Base-by-base conservation (phyloP, 1,139 yeast genomes). In the Geotrichum phurueaensis region DNA sequence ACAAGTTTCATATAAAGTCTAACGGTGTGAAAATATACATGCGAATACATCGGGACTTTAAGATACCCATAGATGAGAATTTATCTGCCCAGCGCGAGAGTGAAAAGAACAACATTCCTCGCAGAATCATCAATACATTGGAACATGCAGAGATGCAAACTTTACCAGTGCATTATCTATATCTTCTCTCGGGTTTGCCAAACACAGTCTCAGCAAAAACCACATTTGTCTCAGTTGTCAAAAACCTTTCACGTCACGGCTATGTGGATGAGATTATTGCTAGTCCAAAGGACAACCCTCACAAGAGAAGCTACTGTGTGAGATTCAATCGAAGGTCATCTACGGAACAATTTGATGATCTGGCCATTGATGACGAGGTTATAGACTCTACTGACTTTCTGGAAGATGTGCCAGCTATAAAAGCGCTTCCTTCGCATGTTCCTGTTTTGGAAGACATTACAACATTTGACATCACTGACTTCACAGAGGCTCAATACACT, bases 201-300 rank as follows among this genome's bases (percentile, higher is more conserved):
- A 54, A 54, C 43, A 27, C 56, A 3, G 22, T 58, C 2, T n/a
- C 53, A 6, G 55, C 58, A 25, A 51, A 58, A 45, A 13, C 33
- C 12, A 15, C 18, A 39, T 52, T 58, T 12, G 36, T 58, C 2
- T 51, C 58, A 5, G 39, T 51, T 9, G 25, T 58, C 9, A 56
- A 51, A 25, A 45, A 54, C 29, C 51, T 58, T 15, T 43, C 50
- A 12, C 25, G n/a, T 1, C 23, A 49, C 20, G 53, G 51, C 15
- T 20, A 51, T 18, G 43, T 58, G 5, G 43, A 48, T 12, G 33
- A 22, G n/a, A 54, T 22, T 22, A 39, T 39, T 12, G 47, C 27
- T 2, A 25, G 29, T 4, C 27, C 55, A 18, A 54, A 54, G 18
- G 15, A 43, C 7, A 25, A 51, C 22, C 31, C 48, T 2, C 50